Conservation (phyloP, 1,139 yeast genomes). For the Blastobotrys capitulatus region DNA sequence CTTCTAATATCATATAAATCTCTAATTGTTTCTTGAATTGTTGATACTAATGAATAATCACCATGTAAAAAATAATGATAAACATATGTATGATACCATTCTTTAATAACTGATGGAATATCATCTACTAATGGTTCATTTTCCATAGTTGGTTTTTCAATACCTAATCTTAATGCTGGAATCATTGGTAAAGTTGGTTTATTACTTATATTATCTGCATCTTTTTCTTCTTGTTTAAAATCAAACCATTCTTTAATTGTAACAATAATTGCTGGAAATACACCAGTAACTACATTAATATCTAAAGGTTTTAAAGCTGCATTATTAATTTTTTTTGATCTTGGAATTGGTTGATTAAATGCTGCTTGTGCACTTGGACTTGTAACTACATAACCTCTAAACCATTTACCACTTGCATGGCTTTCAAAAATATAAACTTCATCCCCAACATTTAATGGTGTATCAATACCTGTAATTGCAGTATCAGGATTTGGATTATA, state of each 20-base stretch:
- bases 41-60: slow-evolving; percentile 35
- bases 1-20: slow-evolving; percentile 62
- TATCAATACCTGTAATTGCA: slow-evolving; percentile 14
- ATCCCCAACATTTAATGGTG: slow-evolving; percentile 65
- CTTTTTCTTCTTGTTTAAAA: slow-evolving; percentile 14
- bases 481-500: slow-evolving; percentile 19
- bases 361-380: slow-evolving; percentile 29
- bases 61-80: slow-evolving; percentile 30
- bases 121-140: slow-evolving; percentile 33
- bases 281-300: slow-evolving; percentile 25
- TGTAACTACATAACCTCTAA: slow-evolving; percentile 59
- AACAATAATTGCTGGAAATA: slow-evolving; percentile 29
- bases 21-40: slow-evolving; percentile 31
- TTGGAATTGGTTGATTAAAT: slow-evolving; percentile 27
- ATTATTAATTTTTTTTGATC: slow-evolving; percentile 21
- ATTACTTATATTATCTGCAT: slow-evolving; percentile 8
- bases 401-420: slow-evolving; percentile 58
- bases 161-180: slow-evolving; percentile 29
- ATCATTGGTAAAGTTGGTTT: slow-evolving; percentile 25
- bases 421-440: slow-evolving; percentile 73
- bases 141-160: slow-evolving; percentile 24
- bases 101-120: slow-evolving; percentile 30
- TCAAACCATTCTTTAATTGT: slow-evolving; percentile 28
- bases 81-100: slow-evolving; percentile 32
- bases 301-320: slow-evolving; percentile 27